phyloP scores from a whole-genome alignment of 306 rosid genomes.

The Bauhinia variegata region DNA sequence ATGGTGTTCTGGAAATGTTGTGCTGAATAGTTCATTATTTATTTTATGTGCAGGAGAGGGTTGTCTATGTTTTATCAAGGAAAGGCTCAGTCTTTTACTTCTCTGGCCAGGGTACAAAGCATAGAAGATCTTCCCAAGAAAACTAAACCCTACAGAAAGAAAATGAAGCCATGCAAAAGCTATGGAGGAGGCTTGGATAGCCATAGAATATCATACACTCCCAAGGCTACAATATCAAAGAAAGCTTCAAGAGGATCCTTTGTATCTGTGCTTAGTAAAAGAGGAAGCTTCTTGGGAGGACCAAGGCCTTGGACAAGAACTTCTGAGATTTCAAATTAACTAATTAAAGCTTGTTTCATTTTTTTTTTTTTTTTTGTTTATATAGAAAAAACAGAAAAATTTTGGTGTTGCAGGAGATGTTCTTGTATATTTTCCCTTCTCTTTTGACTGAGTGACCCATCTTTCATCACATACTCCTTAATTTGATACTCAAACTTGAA shows the following conservation, averaged over 20 bases:
- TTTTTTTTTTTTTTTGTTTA: neutral
- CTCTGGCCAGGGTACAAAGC: conserved; percentile 63
- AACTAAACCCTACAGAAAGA: conserved; percentile 48
- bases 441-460: neutral
- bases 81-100: conserved; percentile 75
- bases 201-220: conserved; percentile 46
- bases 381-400: neutral
- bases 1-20: neutral
- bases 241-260: conserved; percentile 57
- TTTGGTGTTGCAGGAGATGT: neutral
- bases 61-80: conserved; percentile 79
- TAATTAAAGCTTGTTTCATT: neutral
- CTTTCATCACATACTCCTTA: neutral
- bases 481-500: neutral
- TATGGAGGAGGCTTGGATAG: conserved; percentile 65
- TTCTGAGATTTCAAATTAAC: conserved; percentile 15
- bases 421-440: neutral
- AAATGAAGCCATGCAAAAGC: conserved; percentile 75
- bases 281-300: conserved; percentile 42
- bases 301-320: conserved; percentile 43
- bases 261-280: conserved; percentile 36
- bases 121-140: conserved; percentile 84
- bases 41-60: conserved; percentile 73
- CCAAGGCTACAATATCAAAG: conserved; percentile 73
- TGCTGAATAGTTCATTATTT: conserved; percentile 18